Base-by-base conservation (phyloP, 2,329 filamentous ascomycete genomes). In the Gaeumannomyces sp. region DNA sequence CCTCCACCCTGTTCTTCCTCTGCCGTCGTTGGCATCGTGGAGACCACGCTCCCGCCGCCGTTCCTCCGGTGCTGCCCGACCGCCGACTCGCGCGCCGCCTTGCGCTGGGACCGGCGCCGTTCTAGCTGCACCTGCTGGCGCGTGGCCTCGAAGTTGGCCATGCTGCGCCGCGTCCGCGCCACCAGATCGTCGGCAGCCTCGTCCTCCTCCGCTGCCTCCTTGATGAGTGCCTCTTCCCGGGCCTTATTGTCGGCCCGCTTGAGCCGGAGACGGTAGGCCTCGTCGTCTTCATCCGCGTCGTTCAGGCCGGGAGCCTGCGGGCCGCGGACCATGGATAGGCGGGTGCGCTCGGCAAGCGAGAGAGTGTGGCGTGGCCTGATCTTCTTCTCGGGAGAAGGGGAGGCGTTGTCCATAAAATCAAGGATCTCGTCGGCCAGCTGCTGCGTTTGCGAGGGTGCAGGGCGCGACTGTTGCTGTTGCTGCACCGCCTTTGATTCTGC, bases 331-430 rank as follows among this genome's bases (percentile, higher is more conserved):
- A 97, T 94, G 25, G 91, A 93, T 64, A 92, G 82, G 25, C 90
- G 86, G 0, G 93, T 96, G 61, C 93, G 89, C 72, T 96, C 92
- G 4, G 89, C 84, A 0, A 95, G 82, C 0, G 89, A 88, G 11
- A 89, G 76, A 0, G 81, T 83, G 62, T 85, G 85, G 0, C 85
- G 80, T 0, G 78, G 76, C 65, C 79, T 82, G 2, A n/a, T 14
- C 69, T 86, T 88, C 69, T 86, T 88, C 59, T 77, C 72, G 0
- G 86, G 86, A 0, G 86, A 88, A 0, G 85, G 85, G 1, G 85
- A 86, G 0, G 79, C 78, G 60, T 79, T 79, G 29, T 80, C 76
- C 72, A 87, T 82, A 0, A 82, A 83, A 16, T 80, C 80, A 5
- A 87, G 73, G 58, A 87, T 87, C 57, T 82, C 76, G 65, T 87